These are phyloP conservation scores for Aphanomyces stellatus DNA, from an alignment of 352 stramenopile species.

Conservation along the genomic window DNA sequence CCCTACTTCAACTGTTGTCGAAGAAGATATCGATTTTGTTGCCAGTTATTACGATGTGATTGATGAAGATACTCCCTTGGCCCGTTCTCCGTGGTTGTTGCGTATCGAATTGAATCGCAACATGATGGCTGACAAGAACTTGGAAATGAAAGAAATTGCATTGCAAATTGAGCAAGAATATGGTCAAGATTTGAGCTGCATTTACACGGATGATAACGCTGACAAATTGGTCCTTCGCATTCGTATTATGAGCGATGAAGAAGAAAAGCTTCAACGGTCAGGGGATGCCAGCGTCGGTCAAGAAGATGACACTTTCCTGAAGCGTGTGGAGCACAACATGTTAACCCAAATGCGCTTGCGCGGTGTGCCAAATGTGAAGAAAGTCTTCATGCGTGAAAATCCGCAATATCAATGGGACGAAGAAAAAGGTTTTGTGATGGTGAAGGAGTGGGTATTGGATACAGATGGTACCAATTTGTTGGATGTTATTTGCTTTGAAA, in stretches of 20 bases:
- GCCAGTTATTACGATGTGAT: constrained; percentile 97
- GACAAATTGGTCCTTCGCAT: constrained; percentile 96
- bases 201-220: constrained; percentile 97
- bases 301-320: constrained; percentile 95
- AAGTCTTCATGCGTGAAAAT: constrained; percentile 96
- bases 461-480: constrained; percentile 99
- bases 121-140: constrained; percentile 96
- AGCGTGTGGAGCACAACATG: constrained; percentile 97
- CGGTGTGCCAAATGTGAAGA: constrained; percentile 97
- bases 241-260: constrained; percentile 93
- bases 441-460: constrained; percentile 98
- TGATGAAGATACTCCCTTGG: constrained; percentile 93
- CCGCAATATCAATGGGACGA: constrained; percentile 94
- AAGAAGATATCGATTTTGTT: constrained; percentile 96
- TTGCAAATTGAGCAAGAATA: constrained; percentile 94
- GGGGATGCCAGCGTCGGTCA: constrained; percentile 82
- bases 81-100: constrained; percentile 95
- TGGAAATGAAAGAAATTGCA: constrained; percentile 96
- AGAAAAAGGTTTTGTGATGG: constrained; percentile 91
- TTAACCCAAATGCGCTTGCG: constrained; percentile 94
- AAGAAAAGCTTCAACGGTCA: constrained; percentile 75
- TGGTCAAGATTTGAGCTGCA: constrained; percentile 92
- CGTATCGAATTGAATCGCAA: constrained; percentile 97
- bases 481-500: constrained; percentile 94
- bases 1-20: constrained; percentile 93